These are phyloP conservation scores for Roridomyces roridus DNA, from an alignment of 768 basidiomycete genomes.

Conservation along the genomic window DNA sequence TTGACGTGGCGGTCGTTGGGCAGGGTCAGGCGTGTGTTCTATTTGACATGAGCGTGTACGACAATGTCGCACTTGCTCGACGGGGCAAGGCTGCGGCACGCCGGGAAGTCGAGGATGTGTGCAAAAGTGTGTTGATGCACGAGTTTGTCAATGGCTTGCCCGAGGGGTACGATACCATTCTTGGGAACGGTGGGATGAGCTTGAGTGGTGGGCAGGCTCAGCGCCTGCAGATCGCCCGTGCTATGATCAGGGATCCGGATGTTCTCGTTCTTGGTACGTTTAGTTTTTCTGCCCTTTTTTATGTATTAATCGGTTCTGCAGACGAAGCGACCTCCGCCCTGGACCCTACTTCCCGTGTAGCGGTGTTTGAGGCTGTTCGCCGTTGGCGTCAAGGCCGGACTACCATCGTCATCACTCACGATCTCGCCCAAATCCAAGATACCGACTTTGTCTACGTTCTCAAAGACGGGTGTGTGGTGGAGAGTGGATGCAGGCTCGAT, in stretches of 20 bases:
- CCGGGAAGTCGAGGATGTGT: constrained; percentile 80
- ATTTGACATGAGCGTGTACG: constrained; percentile 80
- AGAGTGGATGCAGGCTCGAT: constrained; percentile 87
- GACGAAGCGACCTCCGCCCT: constrained; percentile 86
- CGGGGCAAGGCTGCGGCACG: constrained; percentile 66
- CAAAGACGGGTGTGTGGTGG: constrained; percentile 77
- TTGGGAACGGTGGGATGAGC: constrained; percentile 77
- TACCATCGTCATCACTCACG: constrained; percentile 95
- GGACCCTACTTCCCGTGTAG: constrained; percentile 84
- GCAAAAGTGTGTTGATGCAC: constrained; percentile 84
- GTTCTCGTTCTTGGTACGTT: constrained; percentile 89
- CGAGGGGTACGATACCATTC: constrained; percentile 83
- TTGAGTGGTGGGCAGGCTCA: constrained; percentile 94
- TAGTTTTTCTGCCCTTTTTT: constrained; percentile 32
- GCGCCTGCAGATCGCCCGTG: constrained; percentile 87
- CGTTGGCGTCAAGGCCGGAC: constrained; percentile 79
- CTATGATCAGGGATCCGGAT: constrained; percentile 82
- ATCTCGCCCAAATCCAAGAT: constrained; percentile 78
- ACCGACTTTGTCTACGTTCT: constrained; percentile 94
- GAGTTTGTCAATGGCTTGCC: constrained; percentile 88
- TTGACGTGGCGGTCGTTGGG: constrained; percentile 71
- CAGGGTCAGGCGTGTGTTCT: constrained; percentile 81
- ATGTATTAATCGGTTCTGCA: constrained; percentile 52
- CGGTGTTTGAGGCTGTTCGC: constrained; percentile 78
- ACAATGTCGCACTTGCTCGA: constrained; percentile 89